phyloP scores from a whole-genome alignment of 2,329 filamentous ascomycete species.

The Alternaria consortialis region DNA sequence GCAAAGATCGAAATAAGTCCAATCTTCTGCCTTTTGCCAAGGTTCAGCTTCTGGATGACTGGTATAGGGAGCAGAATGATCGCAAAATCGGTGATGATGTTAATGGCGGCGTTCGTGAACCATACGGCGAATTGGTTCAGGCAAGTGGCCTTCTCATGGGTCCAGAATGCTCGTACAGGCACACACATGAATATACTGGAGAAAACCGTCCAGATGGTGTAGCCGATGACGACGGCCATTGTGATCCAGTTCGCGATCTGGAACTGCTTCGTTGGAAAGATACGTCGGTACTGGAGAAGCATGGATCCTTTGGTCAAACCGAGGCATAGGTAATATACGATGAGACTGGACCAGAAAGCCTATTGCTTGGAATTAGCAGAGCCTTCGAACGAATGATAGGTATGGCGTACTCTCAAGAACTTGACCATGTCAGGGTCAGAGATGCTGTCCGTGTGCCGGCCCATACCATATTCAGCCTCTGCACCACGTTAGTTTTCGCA shows the following conservation, averaged over 20 bases:
- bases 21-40: constrained; percentile 48
- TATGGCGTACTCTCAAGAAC: constrained; percentile 34
- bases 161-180: constrained; percentile 48
- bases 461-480: constrained; percentile 47
- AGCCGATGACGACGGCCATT: constrained; percentile 38
- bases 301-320: constrained; percentile 47
- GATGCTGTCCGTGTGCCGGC: constrained; percentile 31
- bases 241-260: constrained; percentile 34
- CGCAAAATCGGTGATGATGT: constrained; percentile 46
- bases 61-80: constrained; percentile 49
- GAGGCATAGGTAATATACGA: constrained; percentile 46
- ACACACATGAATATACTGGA: constrained; percentile 45
- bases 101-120: constrained; percentile 36
- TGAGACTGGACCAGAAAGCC: constrained; percentile 46
- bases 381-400: not conserved
- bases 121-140: constrained; percentile 45
- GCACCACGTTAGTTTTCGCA: constrained; percentile 15
- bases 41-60: constrained; percentile 44
- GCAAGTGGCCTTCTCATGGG: constrained; percentile 39
- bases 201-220: constrained; percentile 45
- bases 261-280: constrained; percentile 43
- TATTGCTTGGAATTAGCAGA: constrained; percentile 15
- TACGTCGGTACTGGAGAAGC: constrained; percentile 44
- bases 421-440: constrained; percentile 24
- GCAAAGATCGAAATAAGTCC: constrained; percentile 51